Conservation (phyloP, 169 alveolate species). For the Nephromyces sp. region DNA sequence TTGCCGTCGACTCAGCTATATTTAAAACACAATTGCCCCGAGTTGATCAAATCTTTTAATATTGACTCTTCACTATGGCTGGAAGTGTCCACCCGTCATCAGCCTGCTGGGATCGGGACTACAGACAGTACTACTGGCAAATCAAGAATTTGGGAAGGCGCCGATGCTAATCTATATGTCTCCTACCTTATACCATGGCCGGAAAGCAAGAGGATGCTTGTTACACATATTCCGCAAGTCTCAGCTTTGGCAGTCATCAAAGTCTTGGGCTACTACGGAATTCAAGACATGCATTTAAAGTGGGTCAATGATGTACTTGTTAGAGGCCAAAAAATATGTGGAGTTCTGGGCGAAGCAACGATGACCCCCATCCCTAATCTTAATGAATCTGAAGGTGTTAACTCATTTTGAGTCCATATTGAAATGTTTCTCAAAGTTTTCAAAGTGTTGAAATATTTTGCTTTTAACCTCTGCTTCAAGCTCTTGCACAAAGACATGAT, state of each 20-base stretch:
- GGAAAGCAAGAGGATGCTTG: conserved; percentile 10
- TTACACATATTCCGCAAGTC: conserved; percentile 33
- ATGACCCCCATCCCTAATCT: too few species aligned
- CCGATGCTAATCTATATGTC: conserved; percentile 32
- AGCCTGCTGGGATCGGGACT: conserved; percentile 51
- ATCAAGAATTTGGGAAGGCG: conserved; percentile 37
- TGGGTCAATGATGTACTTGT: conserved; percentile 52
- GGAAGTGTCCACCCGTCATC: conserved; percentile 35
- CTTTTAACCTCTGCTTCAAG: too few species aligned
- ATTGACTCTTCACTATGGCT: too few species aligned
- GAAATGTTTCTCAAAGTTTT: too few species aligned
- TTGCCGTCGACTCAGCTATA: too few species aligned
- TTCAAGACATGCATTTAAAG: conserved; percentile 31
- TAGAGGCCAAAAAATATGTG: conserved; percentile 34
- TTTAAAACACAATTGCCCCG: too few species aligned
- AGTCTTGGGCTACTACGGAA: conserved; percentile 32
- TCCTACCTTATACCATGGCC: conserved; percentile 43
- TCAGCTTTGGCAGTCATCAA: conserved; percentile 43
- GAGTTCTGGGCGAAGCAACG: conserved; percentile 34
- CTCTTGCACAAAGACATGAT: too few species aligned
- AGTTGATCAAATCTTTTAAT: too few species aligned
- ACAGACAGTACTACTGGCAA: conserved; percentile 29
- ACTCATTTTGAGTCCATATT: too few species aligned
- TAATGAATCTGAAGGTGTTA: too few species aligned
- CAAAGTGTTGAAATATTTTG: too few species aligned